phyloP scores from a whole-genome alignment of 2,329 filamentous ascomycete species.

The Daldinia eschscholtzii region DNA sequence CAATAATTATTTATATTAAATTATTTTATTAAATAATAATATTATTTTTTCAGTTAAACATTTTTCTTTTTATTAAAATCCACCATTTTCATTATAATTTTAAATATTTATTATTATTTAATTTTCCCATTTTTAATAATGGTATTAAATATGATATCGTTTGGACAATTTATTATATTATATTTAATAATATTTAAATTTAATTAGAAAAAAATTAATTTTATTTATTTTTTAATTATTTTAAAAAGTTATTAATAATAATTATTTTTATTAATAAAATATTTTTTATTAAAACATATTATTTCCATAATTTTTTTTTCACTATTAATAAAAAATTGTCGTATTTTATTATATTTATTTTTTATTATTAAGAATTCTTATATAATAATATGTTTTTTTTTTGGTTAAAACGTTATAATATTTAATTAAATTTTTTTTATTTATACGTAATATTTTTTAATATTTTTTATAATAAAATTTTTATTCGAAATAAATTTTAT shows the following conservation, averaged over 20 bases:
- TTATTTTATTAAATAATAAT: not conserved
- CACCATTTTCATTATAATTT: not conserved
- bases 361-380: not conserved
- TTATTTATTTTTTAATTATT: conserved; percentile 1
- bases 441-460: not conserved
- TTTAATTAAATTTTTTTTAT: not conserved
- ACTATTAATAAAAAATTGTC: not conserved
- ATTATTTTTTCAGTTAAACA: not conserved
- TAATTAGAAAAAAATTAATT: not conserved
- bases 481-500: not conserved
- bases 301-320: not conserved
- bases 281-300: not conserved
- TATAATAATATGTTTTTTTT: conserved; percentile 1
- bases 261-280: conserved; percentile 1
- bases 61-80: conserved; percentile 1
- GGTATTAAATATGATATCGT: not conserved
- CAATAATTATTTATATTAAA: conserved; percentile 1
- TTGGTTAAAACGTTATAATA: not conserved
- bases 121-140: not conserved
- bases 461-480: not conserved
- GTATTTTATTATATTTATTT: not conserved
- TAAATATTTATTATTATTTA: conserved; percentile 3
- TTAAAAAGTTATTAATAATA: conserved; percentile 1
- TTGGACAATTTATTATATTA: conserved; percentile 2
- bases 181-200: not conserved